Evolutionary conservation across 495 filamentous ascomycete species (phyloP).

Genomic region (Astrothelium macrocarpum): DNA sequence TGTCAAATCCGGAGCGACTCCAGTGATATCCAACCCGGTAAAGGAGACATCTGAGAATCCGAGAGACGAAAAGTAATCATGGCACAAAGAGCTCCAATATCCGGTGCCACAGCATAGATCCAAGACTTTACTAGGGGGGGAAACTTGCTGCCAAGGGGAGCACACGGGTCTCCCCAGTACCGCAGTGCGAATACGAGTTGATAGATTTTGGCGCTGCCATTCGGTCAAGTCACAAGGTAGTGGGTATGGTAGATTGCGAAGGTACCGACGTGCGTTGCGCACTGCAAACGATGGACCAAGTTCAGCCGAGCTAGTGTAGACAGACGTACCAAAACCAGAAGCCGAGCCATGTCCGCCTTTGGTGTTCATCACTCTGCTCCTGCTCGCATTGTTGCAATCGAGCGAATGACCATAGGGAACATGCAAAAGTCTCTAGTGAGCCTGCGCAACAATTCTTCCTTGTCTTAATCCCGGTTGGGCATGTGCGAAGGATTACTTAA

Average conservation of each 20-base stretch:
- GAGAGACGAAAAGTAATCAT: conserved; percentile 57
- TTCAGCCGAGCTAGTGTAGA: not conserved
- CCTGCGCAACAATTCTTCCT: no score
- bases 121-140: conserved; percentile 65
- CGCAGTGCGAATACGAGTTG: conserved; percentile 69
- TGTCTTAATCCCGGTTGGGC: no score
- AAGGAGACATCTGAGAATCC: conserved; percentile 50
- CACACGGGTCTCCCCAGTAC: conserved; percentile 74
- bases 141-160: conserved; percentile 51
- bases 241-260: conserved; percentile 73
- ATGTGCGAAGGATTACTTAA: not conserved
- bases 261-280: conserved; percentile 69
- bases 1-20: conserved; percentile 60
- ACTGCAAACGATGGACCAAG: conserved; percentile 45
- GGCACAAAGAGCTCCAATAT: conserved; percentile 80
- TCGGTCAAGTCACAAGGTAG: conserved; percentile 82
- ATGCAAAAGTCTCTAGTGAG: not conserved
- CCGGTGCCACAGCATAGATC: conserved; percentile 85
- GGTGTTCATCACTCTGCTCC: not conserved
- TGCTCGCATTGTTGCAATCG: not conserved
- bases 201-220: conserved; percentile 76
- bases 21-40: conserved; percentile 74
- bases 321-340: not conserved
- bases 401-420: not conserved
- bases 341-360: not conserved